Conservation (phyloP, 352 stramenopile species). For the Globisporangium perplexum region DNA sequence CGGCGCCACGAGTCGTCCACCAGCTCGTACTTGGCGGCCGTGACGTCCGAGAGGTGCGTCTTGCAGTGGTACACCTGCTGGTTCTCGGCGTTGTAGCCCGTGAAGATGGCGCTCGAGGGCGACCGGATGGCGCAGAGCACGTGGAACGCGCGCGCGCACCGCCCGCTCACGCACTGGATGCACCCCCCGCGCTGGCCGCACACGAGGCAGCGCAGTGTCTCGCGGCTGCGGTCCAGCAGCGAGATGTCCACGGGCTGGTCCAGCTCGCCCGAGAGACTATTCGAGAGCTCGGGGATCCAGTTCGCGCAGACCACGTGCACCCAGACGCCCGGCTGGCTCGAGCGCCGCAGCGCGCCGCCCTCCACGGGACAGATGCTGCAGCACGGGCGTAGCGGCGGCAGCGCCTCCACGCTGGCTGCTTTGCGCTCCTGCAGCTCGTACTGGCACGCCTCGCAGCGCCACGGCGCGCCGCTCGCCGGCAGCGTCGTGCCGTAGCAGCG, state of each 20-base stretch:
- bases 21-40: conserved; percentile 52
- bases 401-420: no score
- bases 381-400: conserved; percentile 27
- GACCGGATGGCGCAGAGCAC: conserved; percentile 73
- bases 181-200: conserved; percentile 77
- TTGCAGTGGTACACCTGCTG: conserved; percentile 86
- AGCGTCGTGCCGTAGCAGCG: conserved; percentile 73
- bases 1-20: conserved; percentile 54
- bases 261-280: conserved; percentile 49
- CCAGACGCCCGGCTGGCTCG: conserved; percentile 56
- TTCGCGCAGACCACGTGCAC: conserved; percentile 81
- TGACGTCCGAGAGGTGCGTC: conserved; percentile 61
- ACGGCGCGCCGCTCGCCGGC: conserved; percentile 27
- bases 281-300: conserved; percentile 86
- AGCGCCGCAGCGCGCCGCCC: conserved; percentile 68
- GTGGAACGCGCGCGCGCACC: conserved; percentile 80
- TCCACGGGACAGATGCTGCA: conserved; percentile 66
- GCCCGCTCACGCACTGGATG: conserved; percentile 85
- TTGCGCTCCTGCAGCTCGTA: conserved; percentile 16
- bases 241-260: conserved; percentile 63
- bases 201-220: conserved; percentile 69
- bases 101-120: conserved; percentile 67
- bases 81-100: conserved; percentile 72
- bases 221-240: conserved; percentile 59
- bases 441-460: conserved; percentile 66